A percentile compares a stretch with the other conserved stretches of the same genome.
These are phyloP conservation scores for Botrytis medusae DNA, from an alignment of 2,329 filamentous ascomycete genomes.

Conservation along the genomic window DNA sequence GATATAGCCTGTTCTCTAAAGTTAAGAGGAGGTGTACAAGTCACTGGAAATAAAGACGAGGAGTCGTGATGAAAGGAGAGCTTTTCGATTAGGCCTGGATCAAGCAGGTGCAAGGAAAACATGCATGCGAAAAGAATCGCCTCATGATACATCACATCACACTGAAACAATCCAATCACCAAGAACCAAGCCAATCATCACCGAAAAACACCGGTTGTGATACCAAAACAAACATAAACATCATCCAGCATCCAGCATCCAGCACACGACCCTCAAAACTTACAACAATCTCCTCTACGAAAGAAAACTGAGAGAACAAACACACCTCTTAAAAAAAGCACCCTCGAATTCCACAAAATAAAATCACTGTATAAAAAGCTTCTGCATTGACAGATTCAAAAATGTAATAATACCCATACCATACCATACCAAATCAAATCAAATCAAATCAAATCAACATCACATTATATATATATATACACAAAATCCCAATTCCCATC, in stretches of 20 bases:
- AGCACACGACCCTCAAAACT: not conserved
- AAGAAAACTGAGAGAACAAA: not conserved
- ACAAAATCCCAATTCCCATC: not conserved
- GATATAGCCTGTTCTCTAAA: not conserved
- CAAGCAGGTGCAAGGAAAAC: not conserved
- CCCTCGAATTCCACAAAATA: not conserved
- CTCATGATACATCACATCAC: not conserved
- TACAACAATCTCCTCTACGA: not conserved
- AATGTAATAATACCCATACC: not conserved
- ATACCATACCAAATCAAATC: too few species aligned
- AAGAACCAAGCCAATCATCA: not conserved
- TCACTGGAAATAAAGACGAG: not conserved
- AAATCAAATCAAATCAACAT: too few species aligned
- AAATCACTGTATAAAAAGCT: not conserved
- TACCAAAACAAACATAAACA: not conserved
- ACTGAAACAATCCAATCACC: not conserved
- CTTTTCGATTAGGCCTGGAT: not conserved
- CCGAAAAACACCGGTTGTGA: not conserved
- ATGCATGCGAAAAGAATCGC: not conserved
- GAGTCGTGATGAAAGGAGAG: not conserved
- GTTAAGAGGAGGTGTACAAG: not conserved
- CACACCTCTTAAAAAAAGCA: not conserved
- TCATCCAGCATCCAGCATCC: rapidly evolving
- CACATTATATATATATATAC: not conserved
- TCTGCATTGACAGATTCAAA: not conserved